Evolutionary conservation across 768 basidiomycete genomes (phyloP).

Genomic region (Termitomyces sp.): DNA sequence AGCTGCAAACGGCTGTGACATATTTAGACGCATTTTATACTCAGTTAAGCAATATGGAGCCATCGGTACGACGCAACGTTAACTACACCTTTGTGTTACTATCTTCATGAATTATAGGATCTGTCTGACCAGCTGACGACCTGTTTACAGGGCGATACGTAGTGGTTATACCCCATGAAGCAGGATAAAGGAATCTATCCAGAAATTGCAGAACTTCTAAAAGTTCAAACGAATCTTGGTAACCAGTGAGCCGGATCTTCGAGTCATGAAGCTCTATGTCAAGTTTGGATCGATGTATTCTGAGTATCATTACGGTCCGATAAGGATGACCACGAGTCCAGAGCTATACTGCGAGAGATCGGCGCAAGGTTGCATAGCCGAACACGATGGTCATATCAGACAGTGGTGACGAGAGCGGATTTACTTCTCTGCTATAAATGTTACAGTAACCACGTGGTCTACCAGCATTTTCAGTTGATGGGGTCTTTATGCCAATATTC

Average conservation of each 20-base stretch:
- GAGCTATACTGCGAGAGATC: neutral
- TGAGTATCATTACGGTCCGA: neutral
- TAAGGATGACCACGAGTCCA: neutral
- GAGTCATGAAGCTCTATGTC: neutral
- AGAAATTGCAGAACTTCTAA: neutral
- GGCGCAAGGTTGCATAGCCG: neutral
- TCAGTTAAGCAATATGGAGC: neutral
- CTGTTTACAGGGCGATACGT: neutral
- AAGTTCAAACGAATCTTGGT: neutral
- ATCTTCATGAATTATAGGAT: neutral
- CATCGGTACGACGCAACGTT: neutral
- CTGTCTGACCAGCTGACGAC: neutral
- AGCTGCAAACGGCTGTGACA: neutral
- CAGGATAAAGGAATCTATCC: neutral
- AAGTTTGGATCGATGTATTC: neutral
- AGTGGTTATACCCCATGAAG: neutral
- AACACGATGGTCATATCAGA: neutral
- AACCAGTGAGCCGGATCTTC: neutral
- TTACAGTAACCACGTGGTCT: too few relatives aligned
- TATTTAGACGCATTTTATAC: neutral
- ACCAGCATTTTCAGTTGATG: too few relatives aligned
- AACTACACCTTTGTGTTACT: neutral
- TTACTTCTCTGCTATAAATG: neutral
- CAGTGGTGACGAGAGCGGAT: neutral
- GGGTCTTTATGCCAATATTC: too few relatives aligned